These are phyloP conservation scores for Tremella mesenterica DNA, from an alignment of 768 basidiomycete genomes.

Conservation along the genomic window DNA sequence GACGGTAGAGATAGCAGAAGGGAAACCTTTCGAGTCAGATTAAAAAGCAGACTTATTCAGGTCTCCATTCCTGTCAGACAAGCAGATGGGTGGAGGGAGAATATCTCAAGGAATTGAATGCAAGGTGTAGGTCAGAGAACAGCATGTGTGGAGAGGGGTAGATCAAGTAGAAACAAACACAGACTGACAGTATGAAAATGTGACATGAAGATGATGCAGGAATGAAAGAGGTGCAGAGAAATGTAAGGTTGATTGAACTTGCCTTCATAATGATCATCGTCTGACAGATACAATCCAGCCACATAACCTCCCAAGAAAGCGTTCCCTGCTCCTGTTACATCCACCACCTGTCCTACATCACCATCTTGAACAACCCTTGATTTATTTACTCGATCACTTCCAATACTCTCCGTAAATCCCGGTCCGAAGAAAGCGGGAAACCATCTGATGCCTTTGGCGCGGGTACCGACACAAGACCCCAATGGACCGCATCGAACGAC, in stretches of 20 bases:
- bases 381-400: constrained; percentile 29
- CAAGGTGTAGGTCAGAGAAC: too few relatives aligned
- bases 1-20: too few relatives aligned
- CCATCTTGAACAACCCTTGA: neutral
- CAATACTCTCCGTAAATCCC: constrained; percentile 31
- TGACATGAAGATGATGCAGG: too few relatives aligned
- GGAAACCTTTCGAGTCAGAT: too few relatives aligned
- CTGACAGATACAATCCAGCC: constrained; percentile 19
- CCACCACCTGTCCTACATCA: constrained; percentile 1
- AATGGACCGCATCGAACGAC: constrained; percentile 28
- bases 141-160: too few relatives aligned
- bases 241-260: constrained; percentile 2
- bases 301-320: constrained; percentile 34
- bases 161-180: too few relatives aligned
- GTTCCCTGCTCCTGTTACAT: constrained; percentile 26
- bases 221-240: too few relatives aligned
- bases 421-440: constrained; percentile 27
- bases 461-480: constrained; percentile 28
- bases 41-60: too few relatives aligned
- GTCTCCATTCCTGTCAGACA: too few relatives aligned
- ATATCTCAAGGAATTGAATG: too few relatives aligned
- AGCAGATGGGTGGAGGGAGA: too few relatives aligned
- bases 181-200: too few relatives aligned
- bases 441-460: constrained; percentile 23
- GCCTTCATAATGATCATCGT: constrained; percentile 28